Evolutionary conservation across 2,329 filamentous ascomycete species (phyloP), one percentile per base, ranked within the genome.

Genomic region (Camillea tinctor): DNA sequence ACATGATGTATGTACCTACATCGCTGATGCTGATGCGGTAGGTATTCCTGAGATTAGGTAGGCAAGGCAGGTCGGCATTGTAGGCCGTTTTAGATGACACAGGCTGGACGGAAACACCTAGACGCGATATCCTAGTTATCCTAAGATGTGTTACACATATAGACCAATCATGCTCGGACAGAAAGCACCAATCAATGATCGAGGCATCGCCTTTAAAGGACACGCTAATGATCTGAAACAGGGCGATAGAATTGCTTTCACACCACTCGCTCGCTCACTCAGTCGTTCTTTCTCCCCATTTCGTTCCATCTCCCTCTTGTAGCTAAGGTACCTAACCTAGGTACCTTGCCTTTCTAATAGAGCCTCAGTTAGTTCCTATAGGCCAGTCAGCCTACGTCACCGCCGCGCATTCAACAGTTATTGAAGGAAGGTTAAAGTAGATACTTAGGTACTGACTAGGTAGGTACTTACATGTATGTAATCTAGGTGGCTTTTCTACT

Each of bases 191-290:
- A 63, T 65, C 51, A 54, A 13, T 21, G 30, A 17, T 36, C 21
- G 11, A 20, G 15, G 55, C 50, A 40, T 52, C 52, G 48, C 59
- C 55, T 50, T 56, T 19, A 52, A 52, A 51, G 58, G 59, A 50
- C 57, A 59, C 59, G 57, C 63, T 65, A 65, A 57, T 50, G 51
- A 61, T 59, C 61, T 65, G 63, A 65, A 65, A 65, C 63, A 44
- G 36, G 17, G 36, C 36, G 11, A 44, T 15, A 44, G 36, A 44
- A 64, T 60, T 44, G 63, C 59, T 61, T n/a, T 57, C 52, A 54
- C 52, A 24, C 58, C 23, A 54, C 59, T 54, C 44, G 55, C n/a
- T 50, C 44, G n/a, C 4, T 2, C 44, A 24, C 44, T 23, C 23
- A n/a, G 13, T 6, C 23, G 17, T 30, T 26, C 21, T 59, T 20